phyloP scores from a whole-genome alignment of 257 asterid genomes.

The Misopates orontium region DNA sequence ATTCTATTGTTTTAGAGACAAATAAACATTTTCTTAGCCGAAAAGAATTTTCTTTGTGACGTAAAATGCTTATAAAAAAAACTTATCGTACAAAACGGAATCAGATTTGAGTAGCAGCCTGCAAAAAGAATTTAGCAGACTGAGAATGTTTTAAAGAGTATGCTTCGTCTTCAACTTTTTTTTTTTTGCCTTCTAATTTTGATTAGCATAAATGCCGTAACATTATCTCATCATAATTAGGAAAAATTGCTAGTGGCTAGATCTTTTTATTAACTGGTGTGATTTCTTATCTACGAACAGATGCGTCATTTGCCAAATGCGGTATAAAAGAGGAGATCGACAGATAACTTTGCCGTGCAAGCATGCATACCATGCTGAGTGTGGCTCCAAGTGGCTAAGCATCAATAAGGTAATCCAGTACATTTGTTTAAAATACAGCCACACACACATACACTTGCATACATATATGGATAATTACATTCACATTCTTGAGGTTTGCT shows the following conservation, averaged over 20 bases:
- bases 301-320: constrained; percentile 92
- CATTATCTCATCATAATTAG: no score
- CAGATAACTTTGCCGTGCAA: constrained; percentile 81
- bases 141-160: neutral
- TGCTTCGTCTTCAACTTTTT: neutral
- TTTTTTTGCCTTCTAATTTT: neutral
- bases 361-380: constrained; percentile 76
- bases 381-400: constrained; percentile 93
- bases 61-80: no score
- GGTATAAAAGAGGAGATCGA: constrained; percentile 79
- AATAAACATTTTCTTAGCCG: no score
- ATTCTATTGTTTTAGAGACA: no score
- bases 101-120: neutral
- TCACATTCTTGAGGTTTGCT: no score
- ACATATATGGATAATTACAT: no score
- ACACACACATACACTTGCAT: no score
- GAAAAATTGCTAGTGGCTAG: neutral
- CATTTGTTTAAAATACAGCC: neutral
- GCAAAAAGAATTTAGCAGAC: neutral
- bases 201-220: no score
- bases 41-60: no score
- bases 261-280: neutral
- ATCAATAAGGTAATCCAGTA: constrained; percentile 68
- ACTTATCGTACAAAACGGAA: no score
- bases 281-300: constrained; percentile 41